Conservation (phyloP, 768 basidiomycete species). For the Hypholoma fasciculare region DNA sequence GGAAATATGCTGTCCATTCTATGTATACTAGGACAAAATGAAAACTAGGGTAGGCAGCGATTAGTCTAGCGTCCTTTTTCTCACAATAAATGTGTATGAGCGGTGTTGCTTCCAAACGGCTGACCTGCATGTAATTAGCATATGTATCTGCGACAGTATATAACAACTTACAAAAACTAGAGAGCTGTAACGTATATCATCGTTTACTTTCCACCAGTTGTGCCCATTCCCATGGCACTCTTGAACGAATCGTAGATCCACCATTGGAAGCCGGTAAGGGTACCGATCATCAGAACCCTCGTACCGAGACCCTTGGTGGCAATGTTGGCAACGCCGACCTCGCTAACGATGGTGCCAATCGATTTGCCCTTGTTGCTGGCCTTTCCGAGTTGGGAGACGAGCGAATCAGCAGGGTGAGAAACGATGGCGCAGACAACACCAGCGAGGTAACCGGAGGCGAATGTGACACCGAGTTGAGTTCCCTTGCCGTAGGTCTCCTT, state of each 20-base stretch:
- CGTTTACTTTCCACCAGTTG: slow-evolving; percentile 83
- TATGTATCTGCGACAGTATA: background rate
- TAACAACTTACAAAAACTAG: slow-evolving; percentile 9
- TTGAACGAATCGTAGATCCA: slow-evolving; percentile 94
- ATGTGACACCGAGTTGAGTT: slow-evolving; percentile 88
- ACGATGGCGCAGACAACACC: slow-evolving; percentile 96
- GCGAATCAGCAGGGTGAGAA: slow-evolving; percentile 93
- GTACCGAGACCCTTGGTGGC: slow-evolving; percentile 88
- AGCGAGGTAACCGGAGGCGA: slow-evolving; percentile 90
- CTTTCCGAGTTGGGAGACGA: slow-evolving; percentile 95
- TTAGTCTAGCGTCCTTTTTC: slow-evolving; percentile 26
- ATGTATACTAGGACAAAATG: slow-evolving; percentile 11
- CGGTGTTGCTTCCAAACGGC: slow-evolving; percentile 8
- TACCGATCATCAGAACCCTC: slow-evolving; percentile 82
- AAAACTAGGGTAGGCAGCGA: slow-evolving; percentile 14
- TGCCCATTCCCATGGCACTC: slow-evolving; percentile 79
- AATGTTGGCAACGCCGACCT: slow-evolving; percentile 64
- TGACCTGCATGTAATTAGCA: background rate
- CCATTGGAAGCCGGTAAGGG: slow-evolving; percentile 82
- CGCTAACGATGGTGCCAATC: slow-evolving; percentile 65
- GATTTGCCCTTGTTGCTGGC: slow-evolving; percentile 80
- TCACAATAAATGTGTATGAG: slow-evolving; percentile 13
- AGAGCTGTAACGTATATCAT: background rate
- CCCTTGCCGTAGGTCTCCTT: slow-evolving; percentile 78
- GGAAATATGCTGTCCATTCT: slow-evolving; percentile 12